Percentiles rank a stretch among this genome's conserved stretches.
These are phyloP conservation scores for Kwoniella sp. DNA, from an alignment of 768 basidiomycete species.

Conservation along the genomic window DNA sequence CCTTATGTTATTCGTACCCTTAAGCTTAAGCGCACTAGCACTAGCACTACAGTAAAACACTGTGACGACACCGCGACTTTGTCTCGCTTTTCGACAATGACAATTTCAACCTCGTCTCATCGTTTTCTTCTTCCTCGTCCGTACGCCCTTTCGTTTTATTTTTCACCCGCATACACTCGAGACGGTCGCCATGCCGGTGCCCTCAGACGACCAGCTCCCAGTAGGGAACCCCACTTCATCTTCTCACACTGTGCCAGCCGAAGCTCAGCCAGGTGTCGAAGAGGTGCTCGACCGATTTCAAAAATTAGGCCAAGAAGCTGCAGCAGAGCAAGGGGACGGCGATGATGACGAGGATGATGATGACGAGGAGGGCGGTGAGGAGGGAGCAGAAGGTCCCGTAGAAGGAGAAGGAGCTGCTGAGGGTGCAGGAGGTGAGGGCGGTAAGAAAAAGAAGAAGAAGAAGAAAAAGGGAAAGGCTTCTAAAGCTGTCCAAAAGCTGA, in stretches of 20 bases:
- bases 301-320: constrained; percentile 41
- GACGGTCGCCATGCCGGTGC: constrained; percentile 34
- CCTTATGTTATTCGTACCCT: not conserved
- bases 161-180: not conserved
- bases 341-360: constrained; percentile 42
- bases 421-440: constrained; percentile 50
- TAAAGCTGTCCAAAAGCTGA: constrained; percentile 59
- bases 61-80: not conserved
- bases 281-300: constrained; percentile 50
- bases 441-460: constrained; percentile 82
- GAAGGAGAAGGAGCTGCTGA: constrained; percentile 29
- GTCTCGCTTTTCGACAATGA: not conserved
- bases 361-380: constrained; percentile 40
- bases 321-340: constrained; percentile 35
- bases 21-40: not conserved
- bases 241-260: constrained; percentile 20
- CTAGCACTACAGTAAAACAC: not conserved
- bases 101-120: not conserved
- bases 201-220: constrained; percentile 36
- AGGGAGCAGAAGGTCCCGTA: constrained; percentile 24
- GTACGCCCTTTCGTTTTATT: not conserved
- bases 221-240: constrained; percentile 25
- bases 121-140: not conserved
- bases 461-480: constrained; percentile 74
- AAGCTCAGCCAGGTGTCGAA: constrained; percentile 20